Conservation (phyloP, 345 rosid species). For the Luvunga scandens region DNA sequence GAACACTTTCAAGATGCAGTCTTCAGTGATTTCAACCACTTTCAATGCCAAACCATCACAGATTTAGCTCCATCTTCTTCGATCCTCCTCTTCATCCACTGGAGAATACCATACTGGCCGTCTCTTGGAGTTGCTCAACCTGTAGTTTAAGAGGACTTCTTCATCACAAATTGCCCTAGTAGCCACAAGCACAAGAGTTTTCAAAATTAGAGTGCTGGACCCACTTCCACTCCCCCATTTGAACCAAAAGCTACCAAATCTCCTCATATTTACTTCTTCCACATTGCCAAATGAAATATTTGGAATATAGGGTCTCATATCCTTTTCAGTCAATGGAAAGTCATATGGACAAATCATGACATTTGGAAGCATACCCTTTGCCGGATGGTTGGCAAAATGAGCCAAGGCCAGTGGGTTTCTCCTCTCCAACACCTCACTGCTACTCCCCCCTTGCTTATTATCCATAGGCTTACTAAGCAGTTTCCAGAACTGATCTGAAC, state of each 20-base stretch:
- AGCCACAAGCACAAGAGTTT: constrained; percentile 77
- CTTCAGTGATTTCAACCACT: not conserved
- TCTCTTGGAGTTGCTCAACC: constrained; percentile 62
- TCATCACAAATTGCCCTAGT: constrained; percentile 65
- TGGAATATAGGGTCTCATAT: constrained; percentile 73
- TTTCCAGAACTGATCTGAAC: constrained; percentile 71
- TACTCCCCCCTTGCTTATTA: constrained; percentile 24
- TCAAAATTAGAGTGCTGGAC: constrained; percentile 38
- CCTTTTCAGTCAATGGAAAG: constrained; percentile 64
- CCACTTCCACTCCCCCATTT: constrained; percentile 31
- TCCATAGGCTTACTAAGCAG: constrained; percentile 69
- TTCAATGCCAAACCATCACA: not conserved
- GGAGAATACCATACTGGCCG: constrained; percentile 72
- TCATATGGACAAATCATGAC: constrained; percentile 85
- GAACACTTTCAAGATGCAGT: not conserved
- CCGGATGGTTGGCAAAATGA: constrained; percentile 78
- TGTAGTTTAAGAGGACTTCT: constrained; percentile 72
- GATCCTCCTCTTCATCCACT: constrained; percentile 80
- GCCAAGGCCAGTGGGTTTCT: constrained; percentile 88
- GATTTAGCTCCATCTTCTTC: constrained; percentile 58
- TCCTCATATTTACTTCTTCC: constrained; percentile 62
- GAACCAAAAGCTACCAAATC: constrained; percentile 74
- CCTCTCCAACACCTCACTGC: constrained; percentile 54
- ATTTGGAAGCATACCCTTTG: constrained; percentile 65
- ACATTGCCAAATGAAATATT: constrained; percentile 49